Conservation (phyloP, 495 filamentous ascomycete genomes). For the Pseudoneurospora amorphoporcata region DNA sequence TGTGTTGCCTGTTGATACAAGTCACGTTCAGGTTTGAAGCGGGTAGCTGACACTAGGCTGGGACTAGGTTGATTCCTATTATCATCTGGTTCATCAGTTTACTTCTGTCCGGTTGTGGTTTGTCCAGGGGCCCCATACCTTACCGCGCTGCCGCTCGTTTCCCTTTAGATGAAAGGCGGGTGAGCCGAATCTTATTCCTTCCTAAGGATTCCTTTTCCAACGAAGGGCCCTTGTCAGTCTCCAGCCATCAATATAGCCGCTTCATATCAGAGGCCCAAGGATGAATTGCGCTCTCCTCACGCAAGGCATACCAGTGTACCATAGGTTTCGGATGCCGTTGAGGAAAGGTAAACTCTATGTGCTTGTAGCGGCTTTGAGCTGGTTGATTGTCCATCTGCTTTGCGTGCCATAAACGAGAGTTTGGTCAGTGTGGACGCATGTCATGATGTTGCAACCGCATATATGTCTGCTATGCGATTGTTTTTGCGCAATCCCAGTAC, state of each 20-base stretch:
- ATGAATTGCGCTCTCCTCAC: neutral
- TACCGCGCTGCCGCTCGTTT: neutral
- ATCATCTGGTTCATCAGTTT: neutral
- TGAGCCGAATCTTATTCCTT: neutral
- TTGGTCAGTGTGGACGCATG: neutral
- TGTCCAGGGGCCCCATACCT: neutral
- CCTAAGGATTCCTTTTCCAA: neutral
- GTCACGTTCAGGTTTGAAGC: neutral
- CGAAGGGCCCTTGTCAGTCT: neutral
- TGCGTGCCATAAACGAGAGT: neutral
- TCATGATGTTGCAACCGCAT: neutral
- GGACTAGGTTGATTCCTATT: neutral
- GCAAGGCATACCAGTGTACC: neutral
- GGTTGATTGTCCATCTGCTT: neutral
- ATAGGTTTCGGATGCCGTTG: neutral
- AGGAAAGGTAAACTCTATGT: neutral
- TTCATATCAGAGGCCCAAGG: neutral
- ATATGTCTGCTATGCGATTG: neutral
- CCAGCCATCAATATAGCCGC: neutral
- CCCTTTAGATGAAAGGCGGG: neutral
- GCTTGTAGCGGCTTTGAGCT: neutral
- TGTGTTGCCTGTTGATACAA: neutral
- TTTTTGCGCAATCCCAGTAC: neutral
- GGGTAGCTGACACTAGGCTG: neutral
- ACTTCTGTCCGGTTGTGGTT: neutral